phyloP scores from a whole-genome alignment of 2,329 filamentous ascomycete species.

The Teratosphaeria pseudoeucalypti region DNA sequence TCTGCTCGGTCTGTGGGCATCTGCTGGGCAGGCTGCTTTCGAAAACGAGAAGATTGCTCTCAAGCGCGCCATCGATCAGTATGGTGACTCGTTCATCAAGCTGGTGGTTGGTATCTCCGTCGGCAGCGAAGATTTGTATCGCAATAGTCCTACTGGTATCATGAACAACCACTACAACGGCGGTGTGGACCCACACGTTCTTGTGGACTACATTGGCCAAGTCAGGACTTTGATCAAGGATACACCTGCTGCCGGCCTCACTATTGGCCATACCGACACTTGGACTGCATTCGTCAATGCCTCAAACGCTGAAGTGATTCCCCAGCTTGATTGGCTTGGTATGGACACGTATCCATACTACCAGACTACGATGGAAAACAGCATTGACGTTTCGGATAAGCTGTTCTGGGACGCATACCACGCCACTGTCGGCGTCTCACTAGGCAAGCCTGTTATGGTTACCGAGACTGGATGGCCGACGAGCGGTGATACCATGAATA shows the following conservation, averaged over 20 bases:
- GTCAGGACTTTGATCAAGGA: constrained; percentile 54
- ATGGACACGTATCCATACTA: constrained; percentile 63
- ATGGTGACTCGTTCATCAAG: constrained; percentile 51
- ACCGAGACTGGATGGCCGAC: constrained; percentile 86
- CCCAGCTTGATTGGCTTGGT: constrained; percentile 66
- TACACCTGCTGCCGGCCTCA: constrained; percentile 43
- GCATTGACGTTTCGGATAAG: constrained; percentile 50
- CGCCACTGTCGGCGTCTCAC: constrained; percentile 47
- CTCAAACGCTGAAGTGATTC: constrained; percentile 60
- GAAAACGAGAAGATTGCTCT: constrained; percentile 66
- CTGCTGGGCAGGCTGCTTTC: constrained; percentile 39
- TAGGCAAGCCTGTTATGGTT: constrained; percentile 68
- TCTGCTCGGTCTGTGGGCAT: constrained; percentile 72
- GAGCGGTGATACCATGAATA: constrained; percentile 51
- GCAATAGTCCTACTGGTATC: constrained; percentile 59
- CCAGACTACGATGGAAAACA: constrained; percentile 58
- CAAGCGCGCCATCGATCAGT: constrained; percentile 55
- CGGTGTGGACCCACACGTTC: constrained; percentile 51
- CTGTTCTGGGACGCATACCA: constrained; percentile 60
- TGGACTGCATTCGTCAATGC: constrained; percentile 65
- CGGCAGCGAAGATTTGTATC: constrained; percentile 65
- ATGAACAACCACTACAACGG: constrained; percentile 46
- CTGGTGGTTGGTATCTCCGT: constrained; percentile 70
- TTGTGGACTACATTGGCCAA: constrained; percentile 61
- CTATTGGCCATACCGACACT: constrained; percentile 82